These are phyloP conservation scores for Corylus avellana DNA, from an alignment of 306 rosid genomes.

Conservation along the genomic window DNA sequence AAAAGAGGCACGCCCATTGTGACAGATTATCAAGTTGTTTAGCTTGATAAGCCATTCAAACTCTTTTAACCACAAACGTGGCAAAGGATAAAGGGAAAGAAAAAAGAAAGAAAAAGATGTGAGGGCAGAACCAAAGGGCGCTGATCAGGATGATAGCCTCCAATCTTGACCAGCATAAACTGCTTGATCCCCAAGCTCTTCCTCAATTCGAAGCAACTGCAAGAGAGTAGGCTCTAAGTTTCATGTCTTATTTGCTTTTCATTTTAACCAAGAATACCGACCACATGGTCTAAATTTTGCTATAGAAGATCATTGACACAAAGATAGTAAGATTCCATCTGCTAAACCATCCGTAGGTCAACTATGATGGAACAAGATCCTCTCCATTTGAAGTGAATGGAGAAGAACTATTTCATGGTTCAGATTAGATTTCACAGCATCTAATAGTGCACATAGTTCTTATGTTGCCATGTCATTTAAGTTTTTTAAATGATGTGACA, in stretches of 20 bases:
- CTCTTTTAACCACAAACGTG: background rate
- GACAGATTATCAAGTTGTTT: background rate
- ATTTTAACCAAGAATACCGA: background rate
- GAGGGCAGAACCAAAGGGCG: conserved; percentile 4
- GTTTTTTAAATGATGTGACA: no score
- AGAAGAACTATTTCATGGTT: no score
- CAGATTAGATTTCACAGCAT: no score
- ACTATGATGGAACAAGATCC: background rate
- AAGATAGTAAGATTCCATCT: background rate
- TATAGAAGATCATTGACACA: background rate
- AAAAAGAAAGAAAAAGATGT: background rate
- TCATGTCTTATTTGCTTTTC: background rate
- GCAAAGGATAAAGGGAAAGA: background rate
- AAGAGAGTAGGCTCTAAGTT: conserved; percentile 36
- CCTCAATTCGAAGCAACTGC: conserved; percentile 95
- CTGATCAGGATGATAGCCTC: conserved; percentile 46
- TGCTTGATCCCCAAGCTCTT: conserved; percentile 86
- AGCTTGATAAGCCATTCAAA: background rate
- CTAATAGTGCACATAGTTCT: no score
- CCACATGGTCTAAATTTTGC: background rate
- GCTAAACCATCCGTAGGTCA: background rate
- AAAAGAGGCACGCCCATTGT: background rate
- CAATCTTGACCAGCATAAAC: conserved; percentile 85
- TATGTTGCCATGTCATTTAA: no score
- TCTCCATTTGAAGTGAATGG: no score